Evolutionary conservation across 2,329 filamentous ascomycete species (phyloP), one percentile per base, ranked within the genome.

Genomic region (Fusarium anguioides): DNA sequence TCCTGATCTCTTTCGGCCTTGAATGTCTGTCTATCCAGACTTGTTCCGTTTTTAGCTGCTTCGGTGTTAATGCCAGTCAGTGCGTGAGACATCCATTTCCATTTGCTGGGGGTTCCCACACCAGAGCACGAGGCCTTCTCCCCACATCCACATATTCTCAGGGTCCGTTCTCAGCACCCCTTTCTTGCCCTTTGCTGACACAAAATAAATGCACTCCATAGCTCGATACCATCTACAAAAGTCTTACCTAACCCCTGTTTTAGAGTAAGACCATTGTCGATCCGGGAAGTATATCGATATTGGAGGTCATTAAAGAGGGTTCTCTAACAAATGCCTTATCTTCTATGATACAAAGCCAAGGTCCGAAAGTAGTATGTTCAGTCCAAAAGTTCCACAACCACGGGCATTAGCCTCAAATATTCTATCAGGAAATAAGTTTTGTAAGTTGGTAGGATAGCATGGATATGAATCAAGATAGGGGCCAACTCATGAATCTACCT

Each of bases 21-120:
- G 42, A 33, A 35, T 50, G 24, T 44, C 48, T 31, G 24, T 18
- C 48, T 31, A 20, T 18, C 26, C 24, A 46, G 37, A 24, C 27
- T 41, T 41, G 53, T 54, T 51, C 42, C 29, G 44, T 67, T 62
- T 67, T 64, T 67, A 50, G 52, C 49, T 54, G 47, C 63, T 63
- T 72, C 68, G 62, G 69, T 61, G 60, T 58, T 71, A 39, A 46
- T 57, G 57, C 64, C 68, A 21, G 68, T 64, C 64, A 61, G 52
- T 64, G 69, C 52, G 53, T 56, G 33, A 67, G 67, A 71, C n/a
- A 42, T 49, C 23, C 23, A 41, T 49, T 48, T 40, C 46, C 60
- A 68, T 44, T 66, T 51, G 36, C 57, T 31, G 49, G 54, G n/a
- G 54, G 29, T 49, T 51, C 36, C 47, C 59, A 66, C 61, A 64